Evolutionary conservation across 306 rosid species (phyloP).

Genomic region (Fragaria vesca): DNA sequence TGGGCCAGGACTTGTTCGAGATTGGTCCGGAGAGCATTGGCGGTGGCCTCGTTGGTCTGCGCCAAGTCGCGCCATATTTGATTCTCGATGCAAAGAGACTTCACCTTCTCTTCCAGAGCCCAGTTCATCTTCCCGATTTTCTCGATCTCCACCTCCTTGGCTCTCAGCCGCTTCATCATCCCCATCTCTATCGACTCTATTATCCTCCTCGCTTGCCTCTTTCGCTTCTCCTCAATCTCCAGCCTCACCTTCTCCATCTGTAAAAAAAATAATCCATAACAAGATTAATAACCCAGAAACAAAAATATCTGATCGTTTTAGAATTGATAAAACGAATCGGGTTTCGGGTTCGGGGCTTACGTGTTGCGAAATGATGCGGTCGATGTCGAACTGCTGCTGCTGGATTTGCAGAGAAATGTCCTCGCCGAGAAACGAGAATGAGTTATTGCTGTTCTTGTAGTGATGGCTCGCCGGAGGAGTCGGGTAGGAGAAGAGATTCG

Average conservation of each 20-base stretch:
- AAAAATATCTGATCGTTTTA: neutral
- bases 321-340: neutral
- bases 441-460: slow-evolving; percentile 26
- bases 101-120: slow-evolving; percentile 69
- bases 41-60: slow-evolving; percentile 79
- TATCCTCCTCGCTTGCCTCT: slow-evolving; percentile 61
- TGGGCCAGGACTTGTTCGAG: slow-evolving; percentile 65
- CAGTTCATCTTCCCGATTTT: slow-evolving; percentile 74
- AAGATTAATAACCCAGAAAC: neutral
- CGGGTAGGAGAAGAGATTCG: slow-evolving; percentile 28
- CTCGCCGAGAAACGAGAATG: slow-evolving; percentile 74
- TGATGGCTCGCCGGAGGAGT: slow-evolving; percentile 1
- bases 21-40: slow-evolving; percentile 58
- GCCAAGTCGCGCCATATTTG: slow-evolving; percentile 91
- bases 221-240: slow-evolving; percentile 67
- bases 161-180: slow-evolving; percentile 55
- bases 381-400: slow-evolving; percentile 67
- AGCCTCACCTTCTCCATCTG: slow-evolving; percentile 85
- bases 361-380: slow-evolving; percentile 54
- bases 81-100: slow-evolving; percentile 60
- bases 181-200: slow-evolving; percentile 56
- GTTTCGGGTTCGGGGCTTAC: slow-evolving; percentile 33
- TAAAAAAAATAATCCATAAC: neutral
- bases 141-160: slow-evolving; percentile 71
- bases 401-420: slow-evolving; percentile 71